A percentile compares a stretch with the other conserved stretches of the same genome.
Conservation (phyloP, 176 grass and related monocot genomes). For the Oryza meyeriana region DNA sequence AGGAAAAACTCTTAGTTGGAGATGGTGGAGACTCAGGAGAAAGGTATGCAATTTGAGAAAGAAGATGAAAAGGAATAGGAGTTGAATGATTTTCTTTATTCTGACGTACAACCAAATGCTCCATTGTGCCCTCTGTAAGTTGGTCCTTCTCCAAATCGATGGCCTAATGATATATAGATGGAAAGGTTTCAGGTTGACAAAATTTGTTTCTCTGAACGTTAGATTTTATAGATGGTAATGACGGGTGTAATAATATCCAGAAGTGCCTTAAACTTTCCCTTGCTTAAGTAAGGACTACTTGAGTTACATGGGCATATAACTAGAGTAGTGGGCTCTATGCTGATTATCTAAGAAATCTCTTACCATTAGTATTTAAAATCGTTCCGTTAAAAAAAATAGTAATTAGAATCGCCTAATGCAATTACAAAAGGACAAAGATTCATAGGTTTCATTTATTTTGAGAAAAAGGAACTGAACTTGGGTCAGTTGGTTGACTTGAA, state of each 20-base stretch:
- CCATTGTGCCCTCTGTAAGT: conserved; percentile 67
- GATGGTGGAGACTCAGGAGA: too few species aligned
- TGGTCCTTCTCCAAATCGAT: background rate
- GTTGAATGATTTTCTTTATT: conserved; percentile 59
- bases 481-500: too few species aligned
- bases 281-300: background rate
- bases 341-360: too few species aligned
- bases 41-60: too few species aligned
- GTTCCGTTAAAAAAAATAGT: background rate
- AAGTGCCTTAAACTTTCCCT: background rate
- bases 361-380: too few species aligned
- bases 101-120: conserved; percentile 55
- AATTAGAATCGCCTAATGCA: background rate
- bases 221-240: background rate
- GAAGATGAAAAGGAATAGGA: conserved; percentile 44
- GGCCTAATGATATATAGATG: background rate
- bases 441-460: conserved; percentile 6
- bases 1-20: too few species aligned
- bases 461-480: background rate
- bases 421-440: conserved; percentile 1
- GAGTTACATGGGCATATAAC: background rate
- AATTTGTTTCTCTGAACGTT: too few species aligned
- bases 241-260: background rate
- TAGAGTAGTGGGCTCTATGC: background rate
- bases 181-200: background rate